These are phyloP conservation scores for Niebla homalea DNA, from an alignment of 495 filamentous ascomycete genomes.

Conservation along the genomic window DNA sequence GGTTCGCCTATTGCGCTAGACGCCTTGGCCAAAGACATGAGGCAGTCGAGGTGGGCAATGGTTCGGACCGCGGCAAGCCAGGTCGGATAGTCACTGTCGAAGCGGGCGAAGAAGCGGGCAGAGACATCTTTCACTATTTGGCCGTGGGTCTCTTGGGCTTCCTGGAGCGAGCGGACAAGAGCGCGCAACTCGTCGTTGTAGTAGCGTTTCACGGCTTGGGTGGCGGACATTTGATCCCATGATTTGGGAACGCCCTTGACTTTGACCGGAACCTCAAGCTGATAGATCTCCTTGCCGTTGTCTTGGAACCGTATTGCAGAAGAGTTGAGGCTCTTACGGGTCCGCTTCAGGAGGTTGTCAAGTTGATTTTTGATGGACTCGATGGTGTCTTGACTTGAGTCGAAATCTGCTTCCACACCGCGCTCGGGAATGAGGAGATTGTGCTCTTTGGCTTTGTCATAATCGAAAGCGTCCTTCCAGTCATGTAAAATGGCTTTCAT, in stretches of 20 bases:
- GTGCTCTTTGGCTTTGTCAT: conserved; percentile 60
- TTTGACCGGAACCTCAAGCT: conserved; percentile 80
- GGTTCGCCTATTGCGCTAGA: conserved; percentile 72
- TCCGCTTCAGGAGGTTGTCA: conserved; percentile 53
- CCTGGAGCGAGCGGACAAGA: conserved; percentile 74
- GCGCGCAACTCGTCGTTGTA: conserved; percentile 75
- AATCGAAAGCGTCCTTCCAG: conserved; percentile 92
- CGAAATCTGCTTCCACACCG: conserved; percentile 90
- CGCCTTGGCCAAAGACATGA: conserved; percentile 83
- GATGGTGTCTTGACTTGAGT: conserved; percentile 67
- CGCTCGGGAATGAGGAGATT: conserved; percentile 69
- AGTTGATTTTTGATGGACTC: conserved; percentile 59
- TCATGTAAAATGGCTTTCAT: conserved; percentile 55
- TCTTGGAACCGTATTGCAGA: conserved; percentile 69
- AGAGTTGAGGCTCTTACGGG: conserved; percentile 51
- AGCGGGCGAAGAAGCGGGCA: conserved; percentile 68
- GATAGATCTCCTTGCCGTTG: conserved; percentile 93
- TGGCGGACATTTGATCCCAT: conserved; percentile 96
- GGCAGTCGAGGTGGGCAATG: conserved; percentile 83
- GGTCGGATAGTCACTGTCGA: conserved; percentile 73
- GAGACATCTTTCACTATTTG: conserved; percentile 86
- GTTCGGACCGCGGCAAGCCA: conserved; percentile 84
- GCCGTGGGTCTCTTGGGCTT: conserved; percentile 85
- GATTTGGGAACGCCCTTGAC: conserved; percentile 67
- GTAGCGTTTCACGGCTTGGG: conserved; percentile 81